phyloP scores from a whole-genome alignment of 2,329 filamentous ascomycete genomes.

The Trichoderma sp. region DNA sequence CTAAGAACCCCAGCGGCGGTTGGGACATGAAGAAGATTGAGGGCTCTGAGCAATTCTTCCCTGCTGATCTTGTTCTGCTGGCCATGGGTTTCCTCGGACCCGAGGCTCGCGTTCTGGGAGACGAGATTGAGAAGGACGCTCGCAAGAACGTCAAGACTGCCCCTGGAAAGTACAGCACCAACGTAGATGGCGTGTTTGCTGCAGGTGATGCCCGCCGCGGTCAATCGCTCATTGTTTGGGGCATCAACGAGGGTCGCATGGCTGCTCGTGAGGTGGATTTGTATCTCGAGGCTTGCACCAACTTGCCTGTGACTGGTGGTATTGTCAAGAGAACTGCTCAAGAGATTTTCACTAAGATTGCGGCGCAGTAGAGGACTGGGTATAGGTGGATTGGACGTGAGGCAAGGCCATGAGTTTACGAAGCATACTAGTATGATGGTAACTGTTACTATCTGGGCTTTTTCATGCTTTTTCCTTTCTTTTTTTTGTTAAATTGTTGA shows the following conservation, averaged over 20 bases:
- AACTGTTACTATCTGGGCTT: background rate
- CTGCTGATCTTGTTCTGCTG: conserved; percentile 87
- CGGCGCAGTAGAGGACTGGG: conserved; percentile 25
- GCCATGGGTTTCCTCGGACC: conserved; percentile 98
- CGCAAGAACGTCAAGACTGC: conserved; percentile 97
- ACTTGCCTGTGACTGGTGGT: conserved; percentile 87
- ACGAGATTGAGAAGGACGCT: conserved; percentile 86
- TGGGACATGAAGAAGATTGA: conserved; percentile 99
- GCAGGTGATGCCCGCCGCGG: conserved; percentile 94
- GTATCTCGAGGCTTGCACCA: conserved; percentile 78
- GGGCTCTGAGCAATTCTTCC: conserved; percentile 93
- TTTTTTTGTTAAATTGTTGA: conserved; percentile 9
- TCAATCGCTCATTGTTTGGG: conserved; percentile 96
- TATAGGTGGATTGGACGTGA: background rate
- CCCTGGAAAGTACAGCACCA: conserved; percentile 84
- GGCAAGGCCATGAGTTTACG: conserved; percentile 16
- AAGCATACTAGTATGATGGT: conserved; percentile 1
- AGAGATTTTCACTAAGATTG: conserved; percentile 59
- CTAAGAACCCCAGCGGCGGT: conserved; percentile 81
- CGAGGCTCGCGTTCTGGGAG: conserved; percentile 83
- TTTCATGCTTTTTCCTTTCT: background rate
- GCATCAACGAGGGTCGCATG: conserved; percentile 96
- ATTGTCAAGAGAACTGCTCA: conserved; percentile 84
- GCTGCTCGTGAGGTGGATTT: conserved; percentile 89
- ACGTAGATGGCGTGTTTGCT: conserved; percentile 85